Evolutionary conservation across 257 asterid genomes (phyloP).

Genomic region (Anisodus tanguticus): DNA sequence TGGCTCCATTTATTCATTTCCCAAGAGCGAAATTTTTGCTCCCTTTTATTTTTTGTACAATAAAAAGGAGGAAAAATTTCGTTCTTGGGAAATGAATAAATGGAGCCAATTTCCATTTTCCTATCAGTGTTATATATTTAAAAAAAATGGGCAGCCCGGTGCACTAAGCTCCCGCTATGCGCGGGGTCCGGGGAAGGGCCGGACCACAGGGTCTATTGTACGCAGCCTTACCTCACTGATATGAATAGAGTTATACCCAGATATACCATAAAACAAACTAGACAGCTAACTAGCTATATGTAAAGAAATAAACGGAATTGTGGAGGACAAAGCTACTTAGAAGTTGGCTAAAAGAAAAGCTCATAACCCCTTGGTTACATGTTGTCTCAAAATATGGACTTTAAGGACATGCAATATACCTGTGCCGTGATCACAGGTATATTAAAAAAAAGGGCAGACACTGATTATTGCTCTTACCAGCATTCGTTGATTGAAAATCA

Average conservation of each 20-base stretch:
- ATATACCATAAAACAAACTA: slow-evolving; percentile 19
- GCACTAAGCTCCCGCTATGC: too few species aligned
- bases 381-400: slow-evolving; percentile 15
- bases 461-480: neutral
- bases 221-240: too few species aligned
- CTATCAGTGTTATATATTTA: neutral
- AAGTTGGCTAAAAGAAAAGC: slow-evolving; percentile 21
- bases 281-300: neutral
- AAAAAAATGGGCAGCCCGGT: too few species aligned
- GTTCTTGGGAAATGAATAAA: neutral
- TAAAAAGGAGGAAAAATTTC: slow-evolving; percentile 8
- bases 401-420: neutral
- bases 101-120: slow-evolving; percentile 6
- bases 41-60: slow-evolving; percentile 16
- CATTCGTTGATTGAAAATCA: neutral
- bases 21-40: neutral
- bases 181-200: too few species aligned
- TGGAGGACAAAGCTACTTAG: slow-evolving; percentile 15
- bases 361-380: neutral
- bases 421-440: neutral
- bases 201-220: too few species aligned
- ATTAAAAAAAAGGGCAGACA: too few species aligned
- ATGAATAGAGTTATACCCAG: neutral
- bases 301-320: neutral
- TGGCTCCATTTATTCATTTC: slow-evolving; percentile 13